Evolutionary conservation across 2,329 filamentous ascomycete genomes (phyloP).

Genomic region (Raffaelea arxii): DNA sequence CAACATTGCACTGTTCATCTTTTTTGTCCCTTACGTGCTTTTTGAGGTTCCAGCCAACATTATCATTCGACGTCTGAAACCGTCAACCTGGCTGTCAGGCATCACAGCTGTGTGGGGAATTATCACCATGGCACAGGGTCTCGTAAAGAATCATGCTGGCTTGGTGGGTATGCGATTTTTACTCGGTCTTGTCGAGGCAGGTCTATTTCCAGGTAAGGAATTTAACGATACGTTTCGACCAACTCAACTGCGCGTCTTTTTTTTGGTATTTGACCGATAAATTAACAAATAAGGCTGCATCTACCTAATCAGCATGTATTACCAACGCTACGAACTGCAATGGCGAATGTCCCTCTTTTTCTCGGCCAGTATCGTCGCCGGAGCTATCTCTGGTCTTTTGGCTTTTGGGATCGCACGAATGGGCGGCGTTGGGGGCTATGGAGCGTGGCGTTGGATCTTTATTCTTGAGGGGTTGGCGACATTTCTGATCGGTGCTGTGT

Average conservation of each 20-base stretch:
- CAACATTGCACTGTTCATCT: conserved; percentile 48
- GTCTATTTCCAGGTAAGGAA: conserved; percentile 25
- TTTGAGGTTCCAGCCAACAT: conserved; percentile 53
- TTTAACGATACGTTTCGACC: no score
- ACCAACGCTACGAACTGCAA: conserved; percentile 38
- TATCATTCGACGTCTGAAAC: conserved; percentile 6
- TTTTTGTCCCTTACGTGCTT: conserved; percentile 54
- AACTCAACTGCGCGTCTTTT: no score
- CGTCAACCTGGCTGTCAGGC: background rate
- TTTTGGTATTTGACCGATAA: no score
- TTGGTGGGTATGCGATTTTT: conserved; percentile 19
- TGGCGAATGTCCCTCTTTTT: conserved; percentile 23
- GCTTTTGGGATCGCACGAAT: background rate
- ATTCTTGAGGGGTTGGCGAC: background rate
- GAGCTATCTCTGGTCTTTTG: background rate
- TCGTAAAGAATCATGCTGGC: background rate
- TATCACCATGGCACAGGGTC: background rate
- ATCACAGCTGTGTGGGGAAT: background rate
- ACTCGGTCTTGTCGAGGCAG: conserved; percentile 29
- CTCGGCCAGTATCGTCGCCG: background rate
- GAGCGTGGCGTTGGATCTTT: background rate
- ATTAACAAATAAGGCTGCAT: conserved; percentile 23
- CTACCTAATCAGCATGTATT: conserved; percentile 38
- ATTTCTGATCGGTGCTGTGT: background rate
- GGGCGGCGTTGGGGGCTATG: background rate